These are phyloP conservation scores for Mitragyna speciosa DNA, from an alignment of 257 asterid genomes.

Conservation along the genomic window DNA sequence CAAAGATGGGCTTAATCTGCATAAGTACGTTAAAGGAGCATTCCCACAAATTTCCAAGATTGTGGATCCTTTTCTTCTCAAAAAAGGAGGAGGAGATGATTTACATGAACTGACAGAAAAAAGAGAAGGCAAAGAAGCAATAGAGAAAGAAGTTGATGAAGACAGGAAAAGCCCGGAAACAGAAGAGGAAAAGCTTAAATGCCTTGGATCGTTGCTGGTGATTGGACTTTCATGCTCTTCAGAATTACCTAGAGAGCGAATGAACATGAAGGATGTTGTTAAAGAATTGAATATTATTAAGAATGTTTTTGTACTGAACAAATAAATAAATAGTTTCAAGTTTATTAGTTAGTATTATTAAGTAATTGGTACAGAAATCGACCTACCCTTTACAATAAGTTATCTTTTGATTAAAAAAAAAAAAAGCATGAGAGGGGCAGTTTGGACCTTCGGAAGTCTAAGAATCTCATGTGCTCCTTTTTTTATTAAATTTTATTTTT, in stretches of 20 bases:
- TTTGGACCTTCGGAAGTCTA: too few species aligned
- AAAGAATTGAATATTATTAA: conserved; percentile 9
- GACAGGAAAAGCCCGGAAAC: neutral
- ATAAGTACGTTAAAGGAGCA: conserved; percentile 34
- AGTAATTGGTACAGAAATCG: too few species aligned
- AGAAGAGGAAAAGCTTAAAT: neutral
- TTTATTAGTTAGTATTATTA: too few species aligned
- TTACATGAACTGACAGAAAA: conserved; percentile 3
- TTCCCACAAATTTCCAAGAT: conserved; percentile 26
- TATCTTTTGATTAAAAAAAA: too few species aligned
- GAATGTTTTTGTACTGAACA: conserved; percentile 8
- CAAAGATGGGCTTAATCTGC: conserved; percentile 39
- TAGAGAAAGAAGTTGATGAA: neutral
- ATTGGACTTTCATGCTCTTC: conserved; percentile 30
- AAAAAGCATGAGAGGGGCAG: too few species aligned
- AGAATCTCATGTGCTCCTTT: too few species aligned
- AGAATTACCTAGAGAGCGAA: conserved; percentile 14
- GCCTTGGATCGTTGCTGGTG: conserved; percentile 10
- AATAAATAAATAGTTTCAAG: too few species aligned
- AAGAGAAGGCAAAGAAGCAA: neutral
- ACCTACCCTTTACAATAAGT: too few species aligned
- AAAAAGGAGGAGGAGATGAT: neutral
- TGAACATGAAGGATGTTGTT: conserved; percentile 14
- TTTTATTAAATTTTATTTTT: too few species aligned
- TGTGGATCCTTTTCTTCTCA: conserved; percentile 25